Base-by-base conservation (phyloP, 257 asterid genomes). In the Nicotiana knightiana region DNA sequence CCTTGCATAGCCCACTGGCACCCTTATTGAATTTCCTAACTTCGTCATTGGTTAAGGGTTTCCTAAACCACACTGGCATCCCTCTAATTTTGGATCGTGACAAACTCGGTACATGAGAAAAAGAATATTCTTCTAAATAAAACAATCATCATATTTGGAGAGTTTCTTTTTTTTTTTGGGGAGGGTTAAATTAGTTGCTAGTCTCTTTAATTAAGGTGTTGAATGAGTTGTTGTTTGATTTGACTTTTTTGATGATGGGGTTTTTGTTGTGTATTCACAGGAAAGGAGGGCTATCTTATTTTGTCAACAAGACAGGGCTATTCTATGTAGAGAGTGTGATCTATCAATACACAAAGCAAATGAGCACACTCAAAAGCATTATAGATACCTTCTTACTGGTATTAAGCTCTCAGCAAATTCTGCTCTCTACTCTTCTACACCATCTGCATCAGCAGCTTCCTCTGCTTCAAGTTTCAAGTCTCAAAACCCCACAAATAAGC, bases 231-330 rank as follows among this genome's bases (percentile, higher is more conserved):
- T 43, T 76, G 39, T 84, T 79, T 75, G 26, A 26, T 73, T 62
- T 73, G 0, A 26, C 46, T 1, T 75, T 75, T 0, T 26, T 73
- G 63, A 51, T 48, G 3, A 64, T 64, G 46, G 26, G 5, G 26
- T 4, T 28, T 51, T 51, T 16, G 24, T 0, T 15, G 1, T 48
- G 24, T 11, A 11, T 75, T 28, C 15, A 51, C 24, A 93, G 97
- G 94, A 91, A 84, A 90, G 84, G 58, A 89, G 85, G 85, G 97
- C 90, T 4, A 87, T 91, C 85, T 80, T 93, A 85, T 91, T 93
- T 77, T 93, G 97, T 82, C 93, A 89, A 83, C 89, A 91, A 82
- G 97, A 93, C 71, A 85, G 97, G 33, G 94, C 97, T 61, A 88
- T 93, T 68, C 77, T 93, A n/a, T 93, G 97, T 85, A 82, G 86